Conservation (phyloP, 495 filamentous ascomycete species). For the Penicillium flavigenum region DNA sequence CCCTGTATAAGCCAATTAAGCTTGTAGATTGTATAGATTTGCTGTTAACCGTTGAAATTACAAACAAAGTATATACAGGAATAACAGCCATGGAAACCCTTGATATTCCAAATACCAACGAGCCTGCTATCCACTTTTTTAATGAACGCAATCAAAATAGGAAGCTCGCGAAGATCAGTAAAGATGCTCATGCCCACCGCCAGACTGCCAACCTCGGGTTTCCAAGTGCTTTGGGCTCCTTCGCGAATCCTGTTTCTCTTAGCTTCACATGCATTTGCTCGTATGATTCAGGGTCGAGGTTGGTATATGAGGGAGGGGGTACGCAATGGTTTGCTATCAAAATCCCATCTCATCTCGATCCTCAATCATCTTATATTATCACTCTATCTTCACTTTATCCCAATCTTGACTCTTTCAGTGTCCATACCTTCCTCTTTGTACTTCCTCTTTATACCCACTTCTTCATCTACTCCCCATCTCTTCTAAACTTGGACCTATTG, state of each 20-base stretch:
- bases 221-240: background rate
- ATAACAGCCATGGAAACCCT: background rate
- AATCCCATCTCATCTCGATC: background rate
- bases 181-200: slow-evolving; percentile 1
- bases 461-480: background rate
- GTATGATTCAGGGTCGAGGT: background rate
- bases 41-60: background rate
- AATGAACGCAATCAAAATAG: background rate
- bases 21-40: background rate
- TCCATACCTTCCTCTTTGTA: background rate
- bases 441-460: background rate
- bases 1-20: background rate
- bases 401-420: background rate
- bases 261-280: background rate
- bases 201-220: background rate
- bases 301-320: background rate
- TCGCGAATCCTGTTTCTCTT: background rate
- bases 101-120: background rate
- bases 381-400: background rate
- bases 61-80: too few relatives aligned
- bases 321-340: background rate
- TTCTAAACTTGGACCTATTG: background rate
- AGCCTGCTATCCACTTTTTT: background rate
- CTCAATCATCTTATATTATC: background rate
- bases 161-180: slow-evolving; percentile 1